A percentile compares a stretch with the other conserved stretches of the same genome.
Evolutionary conservation across 495 filamentous ascomycete species (phyloP).

Genomic region (Aspergillus steynii): DNA sequence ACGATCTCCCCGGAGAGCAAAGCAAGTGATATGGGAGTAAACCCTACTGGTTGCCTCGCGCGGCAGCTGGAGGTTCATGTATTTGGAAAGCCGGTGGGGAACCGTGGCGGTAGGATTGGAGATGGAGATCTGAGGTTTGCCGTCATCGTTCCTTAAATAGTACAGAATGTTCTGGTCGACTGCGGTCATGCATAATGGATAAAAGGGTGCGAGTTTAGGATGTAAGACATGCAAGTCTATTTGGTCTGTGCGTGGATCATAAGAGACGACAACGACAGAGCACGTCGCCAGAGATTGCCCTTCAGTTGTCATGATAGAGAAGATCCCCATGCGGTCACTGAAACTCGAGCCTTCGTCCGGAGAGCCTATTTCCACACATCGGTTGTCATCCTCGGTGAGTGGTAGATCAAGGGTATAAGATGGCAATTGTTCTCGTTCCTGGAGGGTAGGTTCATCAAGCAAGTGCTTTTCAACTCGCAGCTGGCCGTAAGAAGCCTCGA

Average conservation of each 20-base stretch:
- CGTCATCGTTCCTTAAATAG: constrained; percentile 21
- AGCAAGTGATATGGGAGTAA: constrained; percentile 9
- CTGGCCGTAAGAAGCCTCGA: constrained; percentile 7
- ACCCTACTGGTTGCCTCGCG: constrained; percentile 11
- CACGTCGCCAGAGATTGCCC: neutral
- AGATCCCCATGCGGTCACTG: constrained; percentile 15
- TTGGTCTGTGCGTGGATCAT: constrained; percentile 11
- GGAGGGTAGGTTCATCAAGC: neutral
- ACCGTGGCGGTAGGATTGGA: constrained; percentile 18
- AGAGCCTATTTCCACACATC: neutral
- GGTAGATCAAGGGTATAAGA: constrained; percentile 5
- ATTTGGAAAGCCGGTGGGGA: constrained; percentile 12
- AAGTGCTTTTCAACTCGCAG: constrained; percentile 18
- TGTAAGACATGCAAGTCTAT: constrained; percentile 14
- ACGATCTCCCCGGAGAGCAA: constrained; percentile 19
- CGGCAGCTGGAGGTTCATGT: constrained; percentile 17
- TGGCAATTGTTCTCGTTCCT: neutral
- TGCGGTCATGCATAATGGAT: constrained; percentile 13
- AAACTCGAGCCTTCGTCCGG: neutral
- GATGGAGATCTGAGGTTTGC: constrained; percentile 20
- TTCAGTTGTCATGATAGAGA: constrained; percentile 3
- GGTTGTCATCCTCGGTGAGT: neutral
- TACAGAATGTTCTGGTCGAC: constrained; percentile 20
- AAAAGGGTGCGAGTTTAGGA: constrained; percentile 3
- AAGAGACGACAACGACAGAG: constrained; percentile 10